Conservation (phyloP, 2,329 filamentous ascomycete genomes). For the Diatrype stigma region DNA sequence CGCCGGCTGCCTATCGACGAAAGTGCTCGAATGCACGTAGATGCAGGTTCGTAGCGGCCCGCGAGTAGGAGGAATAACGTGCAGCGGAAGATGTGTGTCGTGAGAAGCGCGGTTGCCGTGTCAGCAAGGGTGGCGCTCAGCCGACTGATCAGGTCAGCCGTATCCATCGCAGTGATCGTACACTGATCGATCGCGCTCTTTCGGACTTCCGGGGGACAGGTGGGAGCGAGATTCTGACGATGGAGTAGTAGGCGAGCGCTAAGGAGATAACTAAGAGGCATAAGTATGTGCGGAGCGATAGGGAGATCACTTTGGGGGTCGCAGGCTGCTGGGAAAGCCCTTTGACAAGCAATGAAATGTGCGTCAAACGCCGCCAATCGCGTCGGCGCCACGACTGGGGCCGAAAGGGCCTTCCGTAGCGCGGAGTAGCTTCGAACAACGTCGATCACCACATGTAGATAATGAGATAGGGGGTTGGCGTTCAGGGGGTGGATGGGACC, state of each 20-base stretch:
- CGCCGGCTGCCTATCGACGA: slow-evolving; percentile 67
- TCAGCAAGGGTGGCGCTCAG: slow-evolving; percentile 57
- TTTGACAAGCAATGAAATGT: slow-evolving; percentile 72
- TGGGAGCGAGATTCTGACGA: slow-evolving; percentile 79
- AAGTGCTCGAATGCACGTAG: slow-evolving; percentile 68
- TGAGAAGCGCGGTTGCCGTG: slow-evolving; percentile 69
- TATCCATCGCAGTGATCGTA: slow-evolving; percentile 70
- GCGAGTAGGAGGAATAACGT: slow-evolving; percentile 74
- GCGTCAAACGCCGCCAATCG: slow-evolving; percentile 75
- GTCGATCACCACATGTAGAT: slow-evolving; percentile 74
- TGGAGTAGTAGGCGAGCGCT: slow-evolving; percentile 82
- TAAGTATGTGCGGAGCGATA: slow-evolving; percentile 70
- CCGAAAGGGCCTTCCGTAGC: slow-evolving; percentile 65
- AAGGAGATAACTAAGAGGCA: slow-evolving; percentile 73
- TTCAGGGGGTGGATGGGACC: slow-evolving; percentile 50
- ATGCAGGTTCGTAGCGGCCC: slow-evolving; percentile 67
- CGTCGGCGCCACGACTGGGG: slow-evolving; percentile 60
- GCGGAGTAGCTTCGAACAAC: slow-evolving; percentile 74
- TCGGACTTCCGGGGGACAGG: slow-evolving; percentile 62
- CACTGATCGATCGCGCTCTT: slow-evolving; percentile 73
- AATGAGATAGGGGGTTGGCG: slow-evolving; percentile 58
- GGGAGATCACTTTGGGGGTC: slow-evolving; percentile 62
- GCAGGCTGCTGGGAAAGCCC: slow-evolving; percentile 70
- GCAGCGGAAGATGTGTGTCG: slow-evolving; percentile 84
- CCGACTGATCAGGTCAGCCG: slow-evolving; percentile 69